Evolutionary conservation across 164 flowering plant genomes (phyloP), one percentile per base, ranked within the genome.

Genomic region (Vitis rotundifolia): DNA sequence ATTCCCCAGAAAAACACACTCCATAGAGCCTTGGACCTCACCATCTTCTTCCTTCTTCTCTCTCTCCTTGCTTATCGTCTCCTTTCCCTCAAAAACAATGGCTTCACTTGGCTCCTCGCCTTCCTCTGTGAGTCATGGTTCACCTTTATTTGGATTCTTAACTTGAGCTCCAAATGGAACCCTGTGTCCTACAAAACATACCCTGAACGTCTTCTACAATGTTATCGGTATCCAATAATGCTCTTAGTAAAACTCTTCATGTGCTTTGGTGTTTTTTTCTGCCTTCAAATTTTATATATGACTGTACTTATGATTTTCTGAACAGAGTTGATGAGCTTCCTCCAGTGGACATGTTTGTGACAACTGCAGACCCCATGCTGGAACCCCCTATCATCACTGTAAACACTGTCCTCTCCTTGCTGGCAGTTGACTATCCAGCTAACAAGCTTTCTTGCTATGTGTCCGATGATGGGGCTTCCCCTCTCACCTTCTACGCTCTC

Each of bases 391-490:
- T 86, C 18, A 59, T 90, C 48, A 85, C 88, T 1, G 70, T 87
- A 5, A 85, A 90, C 77, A 90, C 91, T 0, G 88, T 90, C 2
- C 78, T 88, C 9, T 90, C 92, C 1, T 29, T 90, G 68, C 75
- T 90, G 66, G 86, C 92, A 4, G 74, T 84, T 1, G 92, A 90
- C 64, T 90, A 90, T 48, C 91, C 91, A 2, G 73, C 84, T 48
- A n/a, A 88, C 71, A 88, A 84, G 70, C 84, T 90, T 7, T 86
- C 91, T 57, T 86, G 87, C 79, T 90, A 87, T 67, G 88, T 88
- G 0, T 90, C 91, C 0, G 92, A 90, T 29, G 95, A 90, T 68
- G 89, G 83, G 1, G 74, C 80, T 55, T 88, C 92, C 0, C 85
- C 91, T 26, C 61, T 90, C 61, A 85, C 83, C 66, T 84, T 76